Conservation (phyloP, 306 rosid species). For the Styphnolobium japonicum region DNA sequence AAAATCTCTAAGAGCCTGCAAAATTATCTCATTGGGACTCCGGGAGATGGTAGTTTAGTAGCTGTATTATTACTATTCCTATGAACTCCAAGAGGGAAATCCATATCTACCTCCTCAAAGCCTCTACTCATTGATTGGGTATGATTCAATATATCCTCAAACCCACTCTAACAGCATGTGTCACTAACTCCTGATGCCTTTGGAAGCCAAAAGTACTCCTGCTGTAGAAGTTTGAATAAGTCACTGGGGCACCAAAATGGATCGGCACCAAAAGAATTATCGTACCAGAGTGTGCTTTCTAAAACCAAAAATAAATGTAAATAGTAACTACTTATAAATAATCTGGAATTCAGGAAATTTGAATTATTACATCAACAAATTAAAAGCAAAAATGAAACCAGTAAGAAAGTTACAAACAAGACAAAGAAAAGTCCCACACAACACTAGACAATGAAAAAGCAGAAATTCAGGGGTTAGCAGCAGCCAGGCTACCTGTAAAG, state of each 20-base stretch:
- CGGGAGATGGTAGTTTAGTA: constrained; percentile 47
- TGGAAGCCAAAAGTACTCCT: constrained; percentile 66
- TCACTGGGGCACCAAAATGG: constrained; percentile 70
- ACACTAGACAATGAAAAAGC: background rate
- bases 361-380: constrained; percentile 10
- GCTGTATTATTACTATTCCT: constrained; percentile 52
- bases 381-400: background rate
- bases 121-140: constrained; percentile 46
- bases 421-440: no score
- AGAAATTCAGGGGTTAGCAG: background rate
- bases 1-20: constrained; percentile 91
- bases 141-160: constrained; percentile 69
- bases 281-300: constrained; percentile 85
- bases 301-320: constrained; percentile 58
- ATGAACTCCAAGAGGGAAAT: constrained; percentile 57
- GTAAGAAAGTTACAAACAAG: background rate
- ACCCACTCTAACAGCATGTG: constrained; percentile 63
- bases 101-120: constrained; percentile 58
- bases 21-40: constrained; percentile 61
- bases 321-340: constrained; percentile 41
- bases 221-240: constrained; percentile 54
- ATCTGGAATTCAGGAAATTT: constrained; percentile 37
- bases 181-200: constrained; percentile 55
- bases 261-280: constrained; percentile 79
- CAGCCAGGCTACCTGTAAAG: constrained; percentile 17